A percentile compares a stretch with the other conserved stretches of the same genome.
Conservation (phyloP, 768 basidiomycete species). For the Kwoniella botswanensis region DNA sequence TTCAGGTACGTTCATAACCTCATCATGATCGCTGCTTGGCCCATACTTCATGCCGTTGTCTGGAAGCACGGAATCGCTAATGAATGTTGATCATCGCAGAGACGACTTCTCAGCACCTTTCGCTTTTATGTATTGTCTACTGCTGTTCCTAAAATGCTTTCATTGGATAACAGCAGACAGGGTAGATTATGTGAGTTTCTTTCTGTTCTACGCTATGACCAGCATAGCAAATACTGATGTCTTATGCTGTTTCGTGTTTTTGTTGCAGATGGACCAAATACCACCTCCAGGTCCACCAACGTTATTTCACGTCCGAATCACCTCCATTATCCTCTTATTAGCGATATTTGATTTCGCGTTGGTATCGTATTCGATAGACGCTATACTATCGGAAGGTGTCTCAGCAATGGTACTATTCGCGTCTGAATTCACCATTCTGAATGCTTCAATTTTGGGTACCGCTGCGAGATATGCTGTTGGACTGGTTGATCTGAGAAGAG, state of each 20-base stretch:
- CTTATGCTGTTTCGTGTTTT: neutral
- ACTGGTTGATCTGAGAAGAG: constrained; percentile 78
- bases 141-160: constrained; percentile 94
- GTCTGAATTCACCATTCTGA: constrained; percentile 66
- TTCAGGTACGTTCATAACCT: constrained; percentile 65
- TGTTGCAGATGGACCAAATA: constrained; percentile 88
- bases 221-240: neutral
- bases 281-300: constrained; percentile 81
- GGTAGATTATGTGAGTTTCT: constrained; percentile 82
- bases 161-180: constrained; percentile 96
- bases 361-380: constrained; percentile 63
- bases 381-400: constrained; percentile 78
- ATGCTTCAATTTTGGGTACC: constrained; percentile 41
- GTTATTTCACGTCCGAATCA: constrained; percentile 85
- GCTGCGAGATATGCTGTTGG: constrained; percentile 83
- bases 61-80: neutral
- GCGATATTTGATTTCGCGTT: constrained; percentile 76
- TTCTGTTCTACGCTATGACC: neutral
- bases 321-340: constrained; percentile 72
- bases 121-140: constrained; percentile 88
- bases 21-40: too few relatives aligned
- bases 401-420: constrained; percentile 90
- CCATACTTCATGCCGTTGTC: neutral
- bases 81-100: constrained; percentile 27
- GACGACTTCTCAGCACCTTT: constrained; percentile 63